Evolutionary conservation across 805 yeast species (phyloP).

Genomic region (Spathaspora hagerdaliae): DNA sequence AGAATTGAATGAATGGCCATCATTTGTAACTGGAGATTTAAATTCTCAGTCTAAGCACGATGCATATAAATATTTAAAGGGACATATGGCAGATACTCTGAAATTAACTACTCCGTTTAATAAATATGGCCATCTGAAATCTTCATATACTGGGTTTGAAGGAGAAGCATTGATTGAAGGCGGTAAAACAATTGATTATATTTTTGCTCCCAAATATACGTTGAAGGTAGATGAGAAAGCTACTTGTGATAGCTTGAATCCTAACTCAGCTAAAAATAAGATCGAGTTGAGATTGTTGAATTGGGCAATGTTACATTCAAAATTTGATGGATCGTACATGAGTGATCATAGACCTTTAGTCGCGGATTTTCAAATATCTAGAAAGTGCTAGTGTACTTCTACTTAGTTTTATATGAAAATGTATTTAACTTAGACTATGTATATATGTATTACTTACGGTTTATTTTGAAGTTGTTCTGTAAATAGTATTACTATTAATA

Average conservation of each 20-base stretch:
- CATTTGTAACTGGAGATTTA: slow-evolving; percentile 28
- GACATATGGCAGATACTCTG: slow-evolving; percentile 15
- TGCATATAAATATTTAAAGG: slow-evolving; percentile 12
- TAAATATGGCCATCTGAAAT: slow-evolving; percentile 25
- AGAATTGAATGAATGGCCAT: slow-evolving; percentile 25
- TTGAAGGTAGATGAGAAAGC: slow-evolving; percentile 8
- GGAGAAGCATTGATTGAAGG: slow-evolving; percentile 20
- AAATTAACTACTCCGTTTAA: slow-evolving; percentile 17
- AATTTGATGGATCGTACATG: slow-evolving; percentile 27
- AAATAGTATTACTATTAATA: no score
- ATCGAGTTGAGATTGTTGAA: slow-evolving; percentile 15
- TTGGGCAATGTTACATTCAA: slow-evolving; percentile 30
- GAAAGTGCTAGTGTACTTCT: neutral
- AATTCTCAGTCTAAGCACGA: slow-evolving; percentile 21
- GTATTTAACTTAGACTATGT: no score
- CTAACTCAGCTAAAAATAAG: slow-evolving; percentile 8
- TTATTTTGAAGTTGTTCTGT: no score
- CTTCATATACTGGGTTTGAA: slow-evolving; percentile 30
- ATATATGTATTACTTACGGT: no score
- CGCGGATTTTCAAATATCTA: slow-evolving; percentile 17
- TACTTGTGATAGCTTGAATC: slow-evolving; percentile 10
- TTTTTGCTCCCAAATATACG: slow-evolving; percentile 24
- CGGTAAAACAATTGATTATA: slow-evolving; percentile 30
- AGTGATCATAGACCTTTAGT: slow-evolving; percentile 36
- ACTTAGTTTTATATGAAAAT: no score